A percentile compares a stretch with the other conserved stretches of the same genome.
Conservation (phyloP, 2,329 filamentous ascomycete genomes). For the Microdochium paspali region DNA sequence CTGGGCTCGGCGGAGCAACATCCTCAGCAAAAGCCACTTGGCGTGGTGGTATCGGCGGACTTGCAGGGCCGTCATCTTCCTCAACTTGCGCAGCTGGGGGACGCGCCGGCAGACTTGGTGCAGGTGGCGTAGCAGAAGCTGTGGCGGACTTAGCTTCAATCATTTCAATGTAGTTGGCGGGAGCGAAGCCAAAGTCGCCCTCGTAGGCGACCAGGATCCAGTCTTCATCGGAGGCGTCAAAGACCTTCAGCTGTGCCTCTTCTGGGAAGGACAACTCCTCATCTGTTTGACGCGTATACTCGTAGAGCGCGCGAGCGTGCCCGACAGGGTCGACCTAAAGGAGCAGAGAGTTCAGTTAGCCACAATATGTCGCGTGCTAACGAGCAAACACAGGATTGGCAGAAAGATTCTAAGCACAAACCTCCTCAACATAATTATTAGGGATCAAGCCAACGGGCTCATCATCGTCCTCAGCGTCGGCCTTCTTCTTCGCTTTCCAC, state of each 20-base stretch:
- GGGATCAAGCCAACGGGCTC: slow-evolving; percentile 86
- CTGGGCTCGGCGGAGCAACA: slow-evolving; percentile 20
- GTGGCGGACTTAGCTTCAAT: slow-evolving; percentile 24
- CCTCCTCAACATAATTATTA: slow-evolving; percentile 92
- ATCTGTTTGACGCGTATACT: slow-evolving; percentile 94
- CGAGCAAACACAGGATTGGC: slow-evolving; percentile 3
- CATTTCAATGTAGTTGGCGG: slow-evolving; percentile 89
- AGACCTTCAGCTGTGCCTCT: slow-evolving; percentile 74
- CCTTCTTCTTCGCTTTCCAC: slow-evolving; percentile 96
- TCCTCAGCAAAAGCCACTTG: slow-evolving; percentile 12
- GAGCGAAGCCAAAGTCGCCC: slow-evolving; percentile 86
- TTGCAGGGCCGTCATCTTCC: slow-evolving; percentile 16
- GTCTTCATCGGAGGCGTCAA: slow-evolving; percentile 84
- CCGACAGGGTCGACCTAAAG: slow-evolving; percentile 53
- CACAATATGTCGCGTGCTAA: slow-evolving; percentile 24
- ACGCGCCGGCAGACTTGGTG: slow-evolving; percentile 32
- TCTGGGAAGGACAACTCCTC: slow-evolving; percentile 95
- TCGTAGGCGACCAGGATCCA: slow-evolving; percentile 89
- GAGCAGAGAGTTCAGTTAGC: slow-evolving; percentile 35
- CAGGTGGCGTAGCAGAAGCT: slow-evolving; percentile 22
- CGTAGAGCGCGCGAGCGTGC: slow-evolving; percentile 87
- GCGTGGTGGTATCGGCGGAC: slow-evolving; percentile 28
- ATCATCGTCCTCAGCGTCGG: slow-evolving; percentile 73
- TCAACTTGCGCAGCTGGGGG: slow-evolving; percentile 22
- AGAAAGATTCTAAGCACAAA: slow-evolving; percentile 32